Evolutionary conservation across 768 basidiomycete genomes (phyloP), one percentile per base, ranked within the genome.

Genomic region (Serpula lacrymans): DNA sequence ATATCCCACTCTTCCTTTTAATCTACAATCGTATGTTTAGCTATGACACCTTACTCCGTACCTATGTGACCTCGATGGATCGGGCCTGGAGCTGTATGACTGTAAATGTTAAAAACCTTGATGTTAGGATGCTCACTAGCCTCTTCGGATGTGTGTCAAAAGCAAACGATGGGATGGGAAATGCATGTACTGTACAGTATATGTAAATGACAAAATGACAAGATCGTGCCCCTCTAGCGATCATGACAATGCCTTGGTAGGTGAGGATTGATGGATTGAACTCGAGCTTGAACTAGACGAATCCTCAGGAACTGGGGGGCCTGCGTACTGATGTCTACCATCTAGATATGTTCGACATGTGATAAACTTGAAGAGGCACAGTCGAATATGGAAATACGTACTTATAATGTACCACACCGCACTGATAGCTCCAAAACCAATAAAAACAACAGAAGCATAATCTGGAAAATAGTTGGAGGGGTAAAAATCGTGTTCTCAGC

Each of bases 391-490:
- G 23, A 22, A 3, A 9, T 18, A 71, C 75, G 29, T 45, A 80
- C 77, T 69, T 43, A 78, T 70, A 22, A 70, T 34, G 48, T 84
- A 84, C 82, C 81, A 84, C 18, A 69, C 60, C 0, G 70, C 75
- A 37, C 80, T 80, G 23, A 84, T 70, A 12, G 62, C 44, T 1
- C 63, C 77, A 45, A 84, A 83, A 3, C 77, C 81, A 28, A 80
- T 74, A 43, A 82, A 83, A 12, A 83, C 80, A 11, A 78, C 81
- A 7, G 76, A 75, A 9, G 81, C 81, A 45, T 81, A 82, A 59
- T 85, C 82, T 83, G 50, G 8, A 29, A 24, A 16, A 3, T 12
- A 11, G 26, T 35, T n/a, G 7, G 3, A n/a, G 34, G 20, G 37
- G 39, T 31, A 22, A 17, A 39, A 27, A n/a, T 18, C 18, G 35